phyloP scores from a whole-genome alignment of 306 rosid genomes.

The Datisca glomerata region DNA sequence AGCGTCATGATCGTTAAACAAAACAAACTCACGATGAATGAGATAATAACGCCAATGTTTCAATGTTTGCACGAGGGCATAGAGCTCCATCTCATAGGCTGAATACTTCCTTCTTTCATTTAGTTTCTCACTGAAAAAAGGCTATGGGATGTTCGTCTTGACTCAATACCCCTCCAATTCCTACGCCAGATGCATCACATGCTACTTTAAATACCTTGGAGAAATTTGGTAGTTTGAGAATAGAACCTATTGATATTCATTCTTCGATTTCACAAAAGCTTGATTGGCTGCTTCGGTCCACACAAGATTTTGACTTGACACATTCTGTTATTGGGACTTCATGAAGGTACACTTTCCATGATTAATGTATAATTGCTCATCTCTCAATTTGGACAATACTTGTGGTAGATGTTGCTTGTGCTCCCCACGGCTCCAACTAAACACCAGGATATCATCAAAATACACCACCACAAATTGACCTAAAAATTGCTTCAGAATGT shows the following conservation, averaged over 20 bases:
- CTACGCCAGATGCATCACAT: background rate
- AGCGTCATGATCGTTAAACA: background rate
- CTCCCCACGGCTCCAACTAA: background rate
- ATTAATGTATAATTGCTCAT: background rate
- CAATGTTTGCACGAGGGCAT: background rate
- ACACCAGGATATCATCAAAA: no score
- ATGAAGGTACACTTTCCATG: background rate
- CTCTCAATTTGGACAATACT: background rate
- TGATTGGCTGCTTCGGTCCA: background rate
- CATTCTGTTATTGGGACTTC: background rate
- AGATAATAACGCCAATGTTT: background rate
- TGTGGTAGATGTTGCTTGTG: background rate
- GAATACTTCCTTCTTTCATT: background rate
- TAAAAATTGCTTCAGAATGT: background rate
- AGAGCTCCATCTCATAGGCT: constrained; percentile 1
- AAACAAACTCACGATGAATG: background rate
- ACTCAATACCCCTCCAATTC: background rate
- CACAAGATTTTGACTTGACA: background rate
- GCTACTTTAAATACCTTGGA: background rate
- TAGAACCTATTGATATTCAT: background rate
- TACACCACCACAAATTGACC: background rate
- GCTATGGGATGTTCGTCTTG: background rate
- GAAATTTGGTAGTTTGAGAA: background rate
- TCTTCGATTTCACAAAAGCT: background rate
- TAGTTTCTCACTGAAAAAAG: background rate